Percentiles rank a stretch among this genome's conserved stretches.
These are phyloP conservation scores for Zasmidium cellare DNA, from an alignment of 2,329 filamentous ascomycete species.

Conservation along the genomic window DNA sequence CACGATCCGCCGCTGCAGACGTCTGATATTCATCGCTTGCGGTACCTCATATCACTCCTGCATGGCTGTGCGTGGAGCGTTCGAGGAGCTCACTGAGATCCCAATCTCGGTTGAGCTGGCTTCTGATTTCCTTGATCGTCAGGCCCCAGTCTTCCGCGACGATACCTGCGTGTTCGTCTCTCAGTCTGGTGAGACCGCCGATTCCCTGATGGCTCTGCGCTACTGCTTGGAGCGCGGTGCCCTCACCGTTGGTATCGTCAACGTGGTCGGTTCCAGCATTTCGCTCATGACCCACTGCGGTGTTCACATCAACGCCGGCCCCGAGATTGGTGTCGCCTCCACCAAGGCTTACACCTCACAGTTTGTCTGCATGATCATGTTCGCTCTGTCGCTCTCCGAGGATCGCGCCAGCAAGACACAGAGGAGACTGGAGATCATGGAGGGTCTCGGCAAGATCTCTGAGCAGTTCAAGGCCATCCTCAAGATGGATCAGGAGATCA, in stretches of 20 bases:
- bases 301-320: slow-evolving; percentile 99
- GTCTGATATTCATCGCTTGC: slow-evolving; percentile 98
- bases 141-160: slow-evolving; percentile 97
- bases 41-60: slow-evolving; percentile 98
- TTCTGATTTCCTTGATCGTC: slow-evolving; percentile 94
- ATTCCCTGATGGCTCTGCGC: slow-evolving; percentile 93
- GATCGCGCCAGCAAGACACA: slow-evolving; percentile 93
- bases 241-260: slow-evolving; percentile 96
- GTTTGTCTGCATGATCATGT: slow-evolving; percentile 99
- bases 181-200: slow-evolving; percentile 96
- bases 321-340: slow-evolving; percentile 97
- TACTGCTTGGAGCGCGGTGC: slow-evolving; percentile 98
- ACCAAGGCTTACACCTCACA: slow-evolving; percentile 99
- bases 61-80: slow-evolving; percentile 97
- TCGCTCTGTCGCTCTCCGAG: slow-evolving; percentile 91
- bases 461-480: slow-evolving; percentile 90
- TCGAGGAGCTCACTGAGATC: slow-evolving; percentile 97
- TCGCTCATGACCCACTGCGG: slow-evolving; percentile 98
- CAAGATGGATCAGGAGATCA: slow-evolving; percentile 89
- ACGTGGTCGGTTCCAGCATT: slow-evolving; percentile 97
- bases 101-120: slow-evolving; percentile 96
- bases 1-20: slow-evolving; percentile 92
- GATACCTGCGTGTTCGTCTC: slow-evolving; percentile 99
- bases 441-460: slow-evolving; percentile 83
- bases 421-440: slow-evolving; percentile 93